Evolutionary conservation across 768 basidiomycete species (phyloP), one percentile per base, ranked within the genome.

Genomic region (Boletellus emodensis): DNA sequence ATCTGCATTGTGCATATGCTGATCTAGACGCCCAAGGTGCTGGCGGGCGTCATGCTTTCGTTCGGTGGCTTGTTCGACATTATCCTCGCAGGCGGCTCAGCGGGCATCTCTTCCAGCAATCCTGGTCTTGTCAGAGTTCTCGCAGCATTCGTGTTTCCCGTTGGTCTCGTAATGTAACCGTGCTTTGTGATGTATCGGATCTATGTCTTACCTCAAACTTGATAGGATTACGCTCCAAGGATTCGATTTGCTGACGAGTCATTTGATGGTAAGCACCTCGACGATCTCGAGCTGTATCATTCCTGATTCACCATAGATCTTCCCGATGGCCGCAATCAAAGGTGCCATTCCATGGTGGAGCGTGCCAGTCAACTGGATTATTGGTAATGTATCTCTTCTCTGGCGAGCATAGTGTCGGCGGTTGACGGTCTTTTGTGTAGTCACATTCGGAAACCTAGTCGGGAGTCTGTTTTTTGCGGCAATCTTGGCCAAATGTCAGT

Each of bases 401-500:
- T 17, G n/a, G 17, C 2, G 24, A 34, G 18, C 7, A 18, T 28
- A 24, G 33, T 35, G 14, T 24, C 15, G 15, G 13, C 2, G n/a
- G 6, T 35, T 46, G 40, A 58, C 39, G 45, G 36, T 51, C n/a
- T 32, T 55, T 42, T 43, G 6, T 28, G n/a, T 28, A 87, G 86
- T 85, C 9, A 75, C 76, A 14, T 87, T 83, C 53, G 86, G 85
- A 32, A 87, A 88, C 56, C 72, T 87, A 15, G 72, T 71, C 4
- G 86, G 86, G 26, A 84, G 83, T 54, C 67, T 88, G 11, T 86
- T 87, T 70, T 86, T 87, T 56, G 84, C 71, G 1, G 82, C 78
- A 17, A 67, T 88, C 43, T 74, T 87, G 42, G 78, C 83, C 1
- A 80, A 81, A 59, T 82, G 86, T 87, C 60, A 52, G 80, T 32